Percentiles rank a stretch among this genome's conserved stretches.
Evolutionary conservation across 2,329 filamentous ascomycete genomes (phyloP).

Genomic region (Trichoderma atroviride): DNA sequence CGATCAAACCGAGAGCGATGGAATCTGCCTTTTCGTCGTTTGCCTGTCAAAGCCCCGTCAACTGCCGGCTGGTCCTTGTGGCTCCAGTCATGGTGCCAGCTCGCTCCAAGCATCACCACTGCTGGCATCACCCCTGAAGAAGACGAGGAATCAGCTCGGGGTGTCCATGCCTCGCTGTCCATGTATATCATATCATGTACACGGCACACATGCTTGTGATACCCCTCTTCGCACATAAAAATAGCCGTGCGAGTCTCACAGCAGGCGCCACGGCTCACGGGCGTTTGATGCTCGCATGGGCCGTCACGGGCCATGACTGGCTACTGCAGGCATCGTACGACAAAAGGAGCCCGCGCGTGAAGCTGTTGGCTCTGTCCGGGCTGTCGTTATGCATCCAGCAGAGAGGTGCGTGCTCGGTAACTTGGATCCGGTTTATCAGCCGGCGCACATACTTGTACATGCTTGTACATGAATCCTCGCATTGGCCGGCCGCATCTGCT

Average conservation of each 20-base stretch:
- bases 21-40: background rate
- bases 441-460: too few species aligned
- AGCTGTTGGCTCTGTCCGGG: background rate
- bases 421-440: background rate
- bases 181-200: background rate
- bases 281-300: constrained; percentile 1
- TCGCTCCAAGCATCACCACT: background rate
- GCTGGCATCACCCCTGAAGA: background rate
- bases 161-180: background rate
- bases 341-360: background rate
- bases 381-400: background rate
- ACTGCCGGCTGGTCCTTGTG: background rate
- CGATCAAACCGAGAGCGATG: background rate
- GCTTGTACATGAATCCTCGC: too few species aligned
- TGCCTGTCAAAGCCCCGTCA: background rate
- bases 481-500: background rate
- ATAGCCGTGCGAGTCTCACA: constrained; percentile 2
- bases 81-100: background rate
- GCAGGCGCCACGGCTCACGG: constrained; percentile 7
- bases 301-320: background rate
- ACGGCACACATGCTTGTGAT: background rate
- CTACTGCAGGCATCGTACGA: constrained; percentile 22
- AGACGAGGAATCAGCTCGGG: background rate
- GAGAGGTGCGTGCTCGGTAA: background rate
- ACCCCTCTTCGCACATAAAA: background rate